A percentile compares a stretch with the other conserved stretches of the same genome.
Evolutionary conservation across 768 basidiomycete genomes (phyloP).

Genomic region (Pleurotus cornucopiae): DNA sequence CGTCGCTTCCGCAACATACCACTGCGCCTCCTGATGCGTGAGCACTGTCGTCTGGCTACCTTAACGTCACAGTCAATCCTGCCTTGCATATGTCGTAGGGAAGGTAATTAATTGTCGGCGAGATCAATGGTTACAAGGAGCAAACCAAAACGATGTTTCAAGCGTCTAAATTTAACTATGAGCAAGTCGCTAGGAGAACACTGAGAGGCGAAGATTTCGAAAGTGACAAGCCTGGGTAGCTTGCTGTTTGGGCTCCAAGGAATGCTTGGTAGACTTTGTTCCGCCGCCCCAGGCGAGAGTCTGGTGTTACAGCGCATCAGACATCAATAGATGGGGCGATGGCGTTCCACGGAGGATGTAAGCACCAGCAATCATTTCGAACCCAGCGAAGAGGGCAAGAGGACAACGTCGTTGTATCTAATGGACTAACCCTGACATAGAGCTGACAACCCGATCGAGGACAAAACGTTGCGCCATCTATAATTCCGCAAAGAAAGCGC

Average conservation of each 20-base stretch:
- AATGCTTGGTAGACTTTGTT: too few species aligned
- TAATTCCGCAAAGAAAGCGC: constrained; percentile 65
- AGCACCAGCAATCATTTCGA: background rate
- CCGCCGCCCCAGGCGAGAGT: too few species aligned
- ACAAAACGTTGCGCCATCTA: constrained; percentile 21
- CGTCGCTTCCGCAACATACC: too few species aligned
- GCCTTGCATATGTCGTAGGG: background rate
- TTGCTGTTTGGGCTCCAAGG: background rate
- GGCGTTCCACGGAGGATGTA: background rate
- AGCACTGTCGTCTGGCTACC: background rate
- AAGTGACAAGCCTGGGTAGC: constrained; percentile 2
- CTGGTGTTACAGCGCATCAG: too few species aligned
- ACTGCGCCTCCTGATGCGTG: too few species aligned
- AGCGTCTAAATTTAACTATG: background rate
- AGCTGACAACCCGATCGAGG: too few species aligned
- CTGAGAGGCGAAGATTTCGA: constrained; percentile 1
- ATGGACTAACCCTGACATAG: too few species aligned
- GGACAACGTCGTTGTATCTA: background rate
- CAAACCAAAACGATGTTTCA: background rate
- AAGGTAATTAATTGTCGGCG: background rate
- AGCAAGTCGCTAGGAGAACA: background rate
- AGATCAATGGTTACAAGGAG: too few species aligned
- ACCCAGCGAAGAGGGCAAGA: background rate
- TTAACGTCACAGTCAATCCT: background rate
- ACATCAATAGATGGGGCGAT: too few species aligned